Evolutionary conservation across 331 rosid species (phyloP).

Genomic region (Malus hybrid): DNA sequence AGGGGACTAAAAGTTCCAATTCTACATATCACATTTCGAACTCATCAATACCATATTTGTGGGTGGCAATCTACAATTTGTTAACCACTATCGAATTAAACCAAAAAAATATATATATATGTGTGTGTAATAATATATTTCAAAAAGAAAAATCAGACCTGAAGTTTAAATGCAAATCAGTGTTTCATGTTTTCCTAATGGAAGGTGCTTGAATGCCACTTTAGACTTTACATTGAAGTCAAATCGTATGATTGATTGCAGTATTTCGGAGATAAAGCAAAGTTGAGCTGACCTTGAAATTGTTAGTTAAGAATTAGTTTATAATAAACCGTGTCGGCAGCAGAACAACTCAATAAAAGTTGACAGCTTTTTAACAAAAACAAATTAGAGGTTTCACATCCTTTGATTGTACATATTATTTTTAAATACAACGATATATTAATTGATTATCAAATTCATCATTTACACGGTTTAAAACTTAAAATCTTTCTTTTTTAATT

Average conservation of each 20-base stretch:
- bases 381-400: fast-evolving
- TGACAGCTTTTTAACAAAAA: background rate
- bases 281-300: background rate
- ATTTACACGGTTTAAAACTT: no score
- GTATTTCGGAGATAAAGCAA: conserved; percentile 5
- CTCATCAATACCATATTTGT: background rate
- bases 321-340: background rate
- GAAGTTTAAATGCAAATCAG: background rate
- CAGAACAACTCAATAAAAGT: background rate
- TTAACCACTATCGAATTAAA: background rate
- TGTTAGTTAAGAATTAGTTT: background rate
- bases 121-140: background rate
- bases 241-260: conserved; percentile 44
- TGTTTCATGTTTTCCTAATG: background rate
- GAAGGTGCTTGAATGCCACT: background rate
- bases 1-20: background rate
- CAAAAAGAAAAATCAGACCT: background rate
- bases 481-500: no score
- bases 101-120: no score
- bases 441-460: no score
- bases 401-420: no score
- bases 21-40: background rate
- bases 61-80: background rate
- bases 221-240: conserved; percentile 40
- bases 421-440: no score